Percentiles rank a stretch among this genome's conserved stretches.
phyloP scores from a whole-genome alignment of 2,329 filamentous ascomycete genomes.

The Tolypocladium sp. region DNA sequence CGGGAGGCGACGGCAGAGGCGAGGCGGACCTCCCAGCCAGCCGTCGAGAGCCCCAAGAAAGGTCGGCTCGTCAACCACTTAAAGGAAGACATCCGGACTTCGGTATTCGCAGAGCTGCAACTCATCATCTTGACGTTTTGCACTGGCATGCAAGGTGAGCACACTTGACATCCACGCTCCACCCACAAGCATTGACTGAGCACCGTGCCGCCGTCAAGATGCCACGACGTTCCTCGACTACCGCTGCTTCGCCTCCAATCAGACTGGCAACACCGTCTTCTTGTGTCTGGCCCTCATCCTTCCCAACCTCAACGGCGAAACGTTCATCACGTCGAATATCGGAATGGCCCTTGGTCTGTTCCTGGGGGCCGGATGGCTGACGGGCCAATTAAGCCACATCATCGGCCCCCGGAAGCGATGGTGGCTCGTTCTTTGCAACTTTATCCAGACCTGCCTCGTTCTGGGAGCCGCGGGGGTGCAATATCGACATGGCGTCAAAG shows the following conservation, averaged over 20 bases:
- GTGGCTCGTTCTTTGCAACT: slow-evolving; percentile 45
- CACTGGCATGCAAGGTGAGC: slow-evolving; percentile 39
- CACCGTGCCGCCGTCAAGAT: slow-evolving; percentile 23
- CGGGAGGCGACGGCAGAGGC: background rate
- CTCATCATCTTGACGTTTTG: slow-evolving; percentile 38
- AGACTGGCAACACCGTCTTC: slow-evolving; percentile 57
- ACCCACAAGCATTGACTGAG: background rate
- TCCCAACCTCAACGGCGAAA: slow-evolving; percentile 34
- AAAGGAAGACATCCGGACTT: slow-evolving; percentile 24
- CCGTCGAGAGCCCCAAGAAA: background rate
- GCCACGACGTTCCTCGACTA: slow-evolving; percentile 52
- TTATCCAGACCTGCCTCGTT: slow-evolving; percentile 46
- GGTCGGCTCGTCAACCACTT: slow-evolving; percentile 8
- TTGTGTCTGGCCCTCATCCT: slow-evolving; percentile 42
- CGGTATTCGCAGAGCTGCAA: slow-evolving; percentile 33
- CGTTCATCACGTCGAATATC: slow-evolving; percentile 45
- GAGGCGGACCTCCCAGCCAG: background rate
- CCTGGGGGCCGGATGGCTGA: slow-evolving; percentile 42
- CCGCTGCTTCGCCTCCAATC: slow-evolving; percentile 54
- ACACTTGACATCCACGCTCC: background rate
- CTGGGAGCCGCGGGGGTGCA: slow-evolving; percentile 42
- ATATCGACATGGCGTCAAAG: slow-evolving; percentile 25
- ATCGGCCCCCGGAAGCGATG: slow-evolving; percentile 39
- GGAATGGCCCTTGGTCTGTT: slow-evolving; percentile 46
- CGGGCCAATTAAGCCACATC: slow-evolving; percentile 46